Evolutionary conservation across 1,284 basidiomycete species (phyloP).

Genomic region (Melampsora americana): DNA sequence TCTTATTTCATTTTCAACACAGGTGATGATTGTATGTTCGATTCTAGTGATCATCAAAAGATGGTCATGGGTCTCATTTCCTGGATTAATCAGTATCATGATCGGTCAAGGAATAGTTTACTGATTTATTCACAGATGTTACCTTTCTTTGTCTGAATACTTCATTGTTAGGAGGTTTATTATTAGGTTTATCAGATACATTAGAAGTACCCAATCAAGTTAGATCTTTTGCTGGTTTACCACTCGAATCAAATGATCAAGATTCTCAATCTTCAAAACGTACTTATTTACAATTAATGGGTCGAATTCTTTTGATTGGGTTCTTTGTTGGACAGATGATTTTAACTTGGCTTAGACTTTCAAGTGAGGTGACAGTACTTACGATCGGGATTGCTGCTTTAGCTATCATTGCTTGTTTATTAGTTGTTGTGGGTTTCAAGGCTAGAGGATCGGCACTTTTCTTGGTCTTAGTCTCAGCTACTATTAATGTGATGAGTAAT

Average conservation of each 20-base stretch:
- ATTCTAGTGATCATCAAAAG: constrained; percentile 28
- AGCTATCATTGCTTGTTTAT: constrained; percentile 12
- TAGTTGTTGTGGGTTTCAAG: constrained; percentile 33
- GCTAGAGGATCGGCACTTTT: constrained; percentile 25
- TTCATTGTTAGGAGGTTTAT: constrained; percentile 20
- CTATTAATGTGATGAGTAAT: constrained; percentile 32
- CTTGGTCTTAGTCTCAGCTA: constrained; percentile 28
- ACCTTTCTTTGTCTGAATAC: constrained; percentile 30
- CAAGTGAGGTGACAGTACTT: not conserved
- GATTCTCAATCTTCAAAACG: not conserved
- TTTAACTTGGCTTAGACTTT: constrained; percentile 1
- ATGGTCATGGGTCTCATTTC: constrained; percentile 14
- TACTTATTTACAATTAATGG: constrained; percentile 23
- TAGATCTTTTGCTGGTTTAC: constrained; percentile 11
- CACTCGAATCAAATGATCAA: constrained; percentile 10
- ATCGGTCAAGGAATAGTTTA: constrained; percentile 26
- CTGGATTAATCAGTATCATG: constrained; percentile 1
- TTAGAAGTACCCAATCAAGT: not conserved
- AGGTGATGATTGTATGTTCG: constrained; percentile 35
- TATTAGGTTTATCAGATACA: constrained; percentile 29
- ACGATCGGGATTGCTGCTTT: constrained; percentile 1
- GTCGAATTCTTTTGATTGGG: constrained; percentile 20
- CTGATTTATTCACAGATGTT: constrained; percentile 21
- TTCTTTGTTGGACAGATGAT: constrained; percentile 30
- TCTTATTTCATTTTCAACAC: too few species aligned